Percentiles rank a stretch among this genome's conserved stretches.
These are phyloP conservation scores for Pisolithus albus DNA, from an alignment of 768 basidiomycete species.

Conservation along the genomic window DNA sequence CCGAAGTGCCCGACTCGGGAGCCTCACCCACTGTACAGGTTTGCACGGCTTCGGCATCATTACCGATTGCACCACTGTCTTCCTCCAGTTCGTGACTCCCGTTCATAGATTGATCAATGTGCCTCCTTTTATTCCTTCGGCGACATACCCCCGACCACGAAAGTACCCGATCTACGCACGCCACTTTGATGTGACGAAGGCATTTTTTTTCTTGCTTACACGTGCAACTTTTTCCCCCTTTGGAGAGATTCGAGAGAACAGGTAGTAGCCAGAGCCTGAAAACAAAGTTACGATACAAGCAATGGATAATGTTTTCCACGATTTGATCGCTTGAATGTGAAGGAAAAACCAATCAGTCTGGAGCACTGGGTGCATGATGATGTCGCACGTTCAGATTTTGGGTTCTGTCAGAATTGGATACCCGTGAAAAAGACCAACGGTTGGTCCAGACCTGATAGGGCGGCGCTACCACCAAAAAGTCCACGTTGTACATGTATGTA, in stretches of 20 bases:
- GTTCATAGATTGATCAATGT: not conserved
- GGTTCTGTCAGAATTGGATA: not conserved
- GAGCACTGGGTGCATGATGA: not conserved
- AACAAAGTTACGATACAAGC: slow-evolving; percentile 23
- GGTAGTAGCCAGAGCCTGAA: slow-evolving; percentile 15
- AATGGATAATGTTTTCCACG: slow-evolving; percentile 19
- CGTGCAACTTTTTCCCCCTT: not conserved
- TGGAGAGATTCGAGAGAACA: slow-evolving; percentile 13
- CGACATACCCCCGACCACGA: slow-evolving; percentile 18
- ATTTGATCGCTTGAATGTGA: not conserved
- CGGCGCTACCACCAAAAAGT: not conserved
- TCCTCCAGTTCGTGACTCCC: slow-evolving; percentile 15
- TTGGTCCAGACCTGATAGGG: not conserved
- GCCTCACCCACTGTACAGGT: too few species aligned
- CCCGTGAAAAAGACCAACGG: not conserved
- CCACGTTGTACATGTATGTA: not conserved
- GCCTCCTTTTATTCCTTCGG: slow-evolving; percentile 6
- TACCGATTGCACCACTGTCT: slow-evolving; percentile 11
- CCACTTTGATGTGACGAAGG: slow-evolving; percentile 17
- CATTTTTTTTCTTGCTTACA: not conserved
- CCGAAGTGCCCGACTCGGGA: too few species aligned
- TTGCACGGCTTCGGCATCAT: not conserved
- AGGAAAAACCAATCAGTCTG: not conserved
- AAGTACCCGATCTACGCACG: not conserved
- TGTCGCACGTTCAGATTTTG: not conserved